Evolutionary conservation across 768 basidiomycete genomes (phyloP).

Genomic region (Mycena galericulata): DNA sequence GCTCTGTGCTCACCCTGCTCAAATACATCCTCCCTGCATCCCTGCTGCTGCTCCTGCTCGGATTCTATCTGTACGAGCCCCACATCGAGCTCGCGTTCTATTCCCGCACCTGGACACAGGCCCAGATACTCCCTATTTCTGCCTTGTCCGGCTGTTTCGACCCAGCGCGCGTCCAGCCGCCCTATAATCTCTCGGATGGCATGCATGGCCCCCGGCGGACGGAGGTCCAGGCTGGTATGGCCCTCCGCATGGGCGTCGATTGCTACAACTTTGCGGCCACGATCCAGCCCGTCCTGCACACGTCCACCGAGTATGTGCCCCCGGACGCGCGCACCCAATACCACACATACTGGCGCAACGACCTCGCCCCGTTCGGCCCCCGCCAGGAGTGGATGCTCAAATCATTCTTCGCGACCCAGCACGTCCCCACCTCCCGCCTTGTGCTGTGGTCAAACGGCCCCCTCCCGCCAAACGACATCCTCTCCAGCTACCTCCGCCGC

Average conservation of each 20-base stretch:
- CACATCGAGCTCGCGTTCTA: slow-evolving; percentile 90
- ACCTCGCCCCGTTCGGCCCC: slow-evolving; percentile 83
- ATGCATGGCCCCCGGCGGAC: slow-evolving; percentile 74
- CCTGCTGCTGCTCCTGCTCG: slow-evolving; percentile 57
- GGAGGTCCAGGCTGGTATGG: slow-evolving; percentile 84
- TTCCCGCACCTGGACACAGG: slow-evolving; percentile 77
- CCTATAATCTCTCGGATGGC: slow-evolving; percentile 75
- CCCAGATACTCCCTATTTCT: slow-evolving; percentile 73
- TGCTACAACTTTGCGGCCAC: slow-evolving; percentile 95
- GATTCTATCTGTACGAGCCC: slow-evolving; percentile 76
- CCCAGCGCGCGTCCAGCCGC: slow-evolving; percentile 64
- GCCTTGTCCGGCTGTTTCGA: slow-evolving; percentile 84
- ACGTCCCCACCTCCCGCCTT: slow-evolving; percentile 69
- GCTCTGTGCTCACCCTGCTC: slow-evolving; percentile 52
- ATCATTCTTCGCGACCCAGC: slow-evolving; percentile 94
- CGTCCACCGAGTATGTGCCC: slow-evolving; percentile 36
- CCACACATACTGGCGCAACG: slow-evolving; percentile 95
- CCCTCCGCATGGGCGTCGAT: slow-evolving; percentile 83
- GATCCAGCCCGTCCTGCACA: slow-evolving; percentile 55
- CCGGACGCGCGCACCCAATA: slow-evolving; percentile 70
- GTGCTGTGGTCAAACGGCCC: slow-evolving; percentile 95
- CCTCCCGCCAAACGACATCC: slow-evolving; percentile 63
- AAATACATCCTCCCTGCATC: slow-evolving; percentile 57
- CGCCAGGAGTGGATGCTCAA: slow-evolving; percentile 93
- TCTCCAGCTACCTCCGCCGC: slow-evolving; percentile 67